Percentiles rank a stretch among this genome's conserved stretches.
Conservation (phyloP, 371 early-diverging fungal species). For the Syncephalastrum monosporum region DNA sequence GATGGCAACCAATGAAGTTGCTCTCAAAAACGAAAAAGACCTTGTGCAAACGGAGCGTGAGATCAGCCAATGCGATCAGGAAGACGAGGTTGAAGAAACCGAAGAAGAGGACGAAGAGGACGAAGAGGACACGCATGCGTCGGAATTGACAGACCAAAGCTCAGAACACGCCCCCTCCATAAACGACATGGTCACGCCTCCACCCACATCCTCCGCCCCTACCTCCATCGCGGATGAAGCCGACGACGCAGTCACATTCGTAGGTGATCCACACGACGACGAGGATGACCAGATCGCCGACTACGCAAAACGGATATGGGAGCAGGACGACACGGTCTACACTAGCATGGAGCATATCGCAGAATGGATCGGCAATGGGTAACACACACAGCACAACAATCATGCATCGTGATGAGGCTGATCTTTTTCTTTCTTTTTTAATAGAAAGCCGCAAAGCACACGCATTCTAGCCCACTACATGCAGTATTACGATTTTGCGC, state of each 20-base stretch:
- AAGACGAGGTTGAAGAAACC: slow-evolving; percentile 2
- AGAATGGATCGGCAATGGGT: slow-evolving; percentile 46
- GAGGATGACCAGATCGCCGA: slow-evolving; percentile 7
- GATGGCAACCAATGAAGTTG: neutral
- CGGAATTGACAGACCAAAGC: neutral
- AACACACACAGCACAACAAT: slow-evolving; percentile 16
- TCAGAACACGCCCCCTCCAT: too few relatives aligned
- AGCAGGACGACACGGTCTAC: slow-evolving; percentile 39
- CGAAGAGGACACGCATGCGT: slow-evolving; percentile 5
- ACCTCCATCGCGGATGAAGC: neutral
- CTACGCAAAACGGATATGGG: slow-evolving; percentile 41
- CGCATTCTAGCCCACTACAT: slow-evolving; percentile 69
- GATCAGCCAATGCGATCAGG: neutral
- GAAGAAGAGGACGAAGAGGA: neutral
- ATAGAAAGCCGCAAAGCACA: slow-evolving; percentile 48
- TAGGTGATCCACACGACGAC: neutral
- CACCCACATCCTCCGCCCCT: neutral
- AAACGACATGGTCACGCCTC: too few relatives aligned
- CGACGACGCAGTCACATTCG: too few relatives aligned
- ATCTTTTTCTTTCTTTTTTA: neutral
- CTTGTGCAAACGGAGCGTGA: neutral
- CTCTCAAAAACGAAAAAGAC: neutral
- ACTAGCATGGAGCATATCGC: slow-evolving; percentile 29
- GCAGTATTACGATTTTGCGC: slow-evolving; percentile 70
- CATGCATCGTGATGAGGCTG: neutral